Evolutionary conservation across 2,329 filamentous ascomycete species (phyloP).

Genomic region (Trichoderma cornu-damae): DNA sequence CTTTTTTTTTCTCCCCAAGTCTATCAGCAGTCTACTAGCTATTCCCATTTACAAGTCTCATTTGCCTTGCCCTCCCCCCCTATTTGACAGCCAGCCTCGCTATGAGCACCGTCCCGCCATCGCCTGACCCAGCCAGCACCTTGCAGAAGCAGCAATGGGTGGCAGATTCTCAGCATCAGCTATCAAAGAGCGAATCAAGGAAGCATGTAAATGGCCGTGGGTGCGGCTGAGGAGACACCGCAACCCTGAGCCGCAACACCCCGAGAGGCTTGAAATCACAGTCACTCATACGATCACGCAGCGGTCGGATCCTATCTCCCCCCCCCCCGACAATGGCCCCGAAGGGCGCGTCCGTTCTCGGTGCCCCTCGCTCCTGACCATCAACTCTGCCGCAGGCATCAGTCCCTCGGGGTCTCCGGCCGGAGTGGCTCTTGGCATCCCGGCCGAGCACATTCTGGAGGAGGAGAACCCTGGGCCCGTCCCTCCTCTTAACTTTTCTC

Average conservation of each 20-base stretch:
- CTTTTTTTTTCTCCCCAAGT: too few relatives aligned
- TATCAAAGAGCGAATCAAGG: not conserved
- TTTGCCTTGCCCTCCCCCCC: not conserved
- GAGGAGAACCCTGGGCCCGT: not conserved
- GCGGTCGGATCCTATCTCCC: not conserved
- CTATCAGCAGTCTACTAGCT: not conserved
- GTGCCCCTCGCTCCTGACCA: not conserved
- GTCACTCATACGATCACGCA: not conserved
- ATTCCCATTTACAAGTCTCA: not conserved
- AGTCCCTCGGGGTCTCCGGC: not conserved
- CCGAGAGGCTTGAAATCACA: not conserved
- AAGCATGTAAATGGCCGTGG: not conserved
- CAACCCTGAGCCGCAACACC: not conserved
- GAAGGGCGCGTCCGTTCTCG: not conserved
- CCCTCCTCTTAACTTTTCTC: not conserved
- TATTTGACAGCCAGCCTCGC: conserved; percentile 7
- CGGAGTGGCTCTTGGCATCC: not conserved
- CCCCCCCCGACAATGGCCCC: not conserved
- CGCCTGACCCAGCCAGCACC: not conserved
- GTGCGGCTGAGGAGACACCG: not conserved
- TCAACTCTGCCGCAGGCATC: not conserved
- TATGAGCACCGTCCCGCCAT: conserved; percentile 17
- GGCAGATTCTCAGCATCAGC: not conserved
- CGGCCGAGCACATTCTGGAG: conserved; percentile 1
- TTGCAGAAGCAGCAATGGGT: conserved; percentile 3